Evolutionary conservation across 768 basidiomycete species (phyloP), one percentile per base, ranked within the genome.

Genomic region (Ramaria sp.): DNA sequence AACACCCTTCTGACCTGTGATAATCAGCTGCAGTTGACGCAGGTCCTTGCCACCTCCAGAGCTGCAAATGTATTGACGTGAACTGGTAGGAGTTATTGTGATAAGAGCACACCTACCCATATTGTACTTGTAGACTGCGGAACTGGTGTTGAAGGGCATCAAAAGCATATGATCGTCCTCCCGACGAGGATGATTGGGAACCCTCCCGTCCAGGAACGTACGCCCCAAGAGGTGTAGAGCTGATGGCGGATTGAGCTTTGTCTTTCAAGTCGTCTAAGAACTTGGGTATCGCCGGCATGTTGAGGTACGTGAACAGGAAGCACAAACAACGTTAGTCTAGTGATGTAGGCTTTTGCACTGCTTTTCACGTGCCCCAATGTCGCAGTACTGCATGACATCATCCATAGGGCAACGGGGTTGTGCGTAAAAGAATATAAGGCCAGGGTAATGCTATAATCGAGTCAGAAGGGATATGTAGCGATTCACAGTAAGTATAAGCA

Each of bases 1-100:
- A 15, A 91, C 73, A 4, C 89, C 84, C 68, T 91, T 92, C 67
- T 81, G 78, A 6, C 78, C 71, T 0, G 90, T 91, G 60, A 92
- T 83, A 58, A 91, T 81, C 66, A 82, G 85, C 72, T 91, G 90
- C 0, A 85, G 48, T 24, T 59, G 59, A 20, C 54, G 54, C 20
- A 59, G 33, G 19, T 59, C 59, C 49, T 59, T 55, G 27, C 31
- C 57, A 24, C n/a, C 59, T 31, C 45, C 31, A 20, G 38, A 42
- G 48, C 53, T 59, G 39, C 4, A 43, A 13, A 19, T 31, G 11
- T 9, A 31, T 55, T 37, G 34, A 10, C 13, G n/a, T 34, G 52
- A 31, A 20, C 41, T 15, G 6, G 15, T 39, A 17, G 42, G 15
- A 27, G 15, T 11, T 15, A 12, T 31, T 24, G n/a, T n/a, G 20